Evolutionary conservation across 768 basidiomycete species (phyloP), one percentile per base, ranked within the genome.

Genomic region (Strobilomyces confusus): DNA sequence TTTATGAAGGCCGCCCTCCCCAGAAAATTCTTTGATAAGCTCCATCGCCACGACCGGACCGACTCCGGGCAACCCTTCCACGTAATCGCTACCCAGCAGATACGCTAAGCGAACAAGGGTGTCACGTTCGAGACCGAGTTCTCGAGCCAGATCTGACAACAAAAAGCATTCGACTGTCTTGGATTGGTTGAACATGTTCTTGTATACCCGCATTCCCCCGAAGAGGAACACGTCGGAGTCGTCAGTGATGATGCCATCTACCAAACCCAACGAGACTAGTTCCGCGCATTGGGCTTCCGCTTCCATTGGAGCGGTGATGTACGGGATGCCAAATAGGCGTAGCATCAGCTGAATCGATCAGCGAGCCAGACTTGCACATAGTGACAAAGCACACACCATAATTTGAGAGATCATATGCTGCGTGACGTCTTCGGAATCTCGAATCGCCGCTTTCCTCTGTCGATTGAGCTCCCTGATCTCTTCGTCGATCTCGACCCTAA

Each of bases 141-240:
- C 97, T 40, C 94, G 80, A 36, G 79, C 80, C 45, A 98, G 79
- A 66, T 99, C 97, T 6, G 82, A 70, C 2, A 84, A 73, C 33
- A 97, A 75, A 76, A 97, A 99, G 66, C 93, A 94, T 71, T 99
- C 97, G 50, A 98, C 97, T 4, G 94, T 98, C 76, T 98, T 98
- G 44, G 91, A 89, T 70, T 98, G 95, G 68, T 98, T 98, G 76
- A 99, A 99, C 89, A 99, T 95, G 69, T 99, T 98, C 73, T 95
- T 97, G 80, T 89, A 97, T 19, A 98, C 92, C n/a, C 93, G 86
- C 59, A 81, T 72, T 22, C 92, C 95, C 30, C 97, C 97, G 61
- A 99, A 99, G 45, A 99, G 84, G 72, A 99, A 99, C 45, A 98
- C 94, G 65, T 99, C 97, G 5, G 93, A 97, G 70, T 99, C 97